Evolutionary conservation across 2,329 filamentous ascomycete species (phyloP), one percentile per base, ranked within the genome.

Genomic region (Chaetomiaceae sp.): DNA sequence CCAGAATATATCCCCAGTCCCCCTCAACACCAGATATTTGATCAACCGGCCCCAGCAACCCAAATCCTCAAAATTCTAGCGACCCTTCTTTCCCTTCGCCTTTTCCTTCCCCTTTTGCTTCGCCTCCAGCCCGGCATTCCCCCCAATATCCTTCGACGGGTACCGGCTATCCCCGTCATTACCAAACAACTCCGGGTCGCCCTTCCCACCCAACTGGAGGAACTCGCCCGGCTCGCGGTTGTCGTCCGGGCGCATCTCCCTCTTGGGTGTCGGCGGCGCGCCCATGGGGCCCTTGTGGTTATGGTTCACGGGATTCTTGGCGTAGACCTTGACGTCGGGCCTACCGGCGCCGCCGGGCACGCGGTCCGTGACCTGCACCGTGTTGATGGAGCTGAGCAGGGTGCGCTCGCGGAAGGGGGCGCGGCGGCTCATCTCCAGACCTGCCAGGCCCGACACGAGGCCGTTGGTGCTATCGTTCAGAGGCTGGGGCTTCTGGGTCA

Each of bases 401-500:
- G 93, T 99, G 42, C 93, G 83, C 70, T 97, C 88, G 13, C 93
- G 83, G 21, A 79, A 74, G 0, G 89, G 71, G 56, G 91, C 93
- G 57, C 92, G 83, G 60, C 86, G 87, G 21, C 86, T 83, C 65
- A 99, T 91, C 59, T 93, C 89, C 9, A 99, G 78, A 10, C 81
- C 79, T 20, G 82, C 83, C 59, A 99, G 81, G 27, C 87, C 90
- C n/a, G 88, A 88, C 0, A 93, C 91, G 19, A 99, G 77, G 5
- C 92, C 91, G 63, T 95, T 90, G 14, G 91, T 96, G 69, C 90
- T 96, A 70, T 96, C 92, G 55, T 83, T 84, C 25, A 85, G 75
- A 54, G 77, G 83, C 31, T 80, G 73, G 13, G 66, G 57, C 35
- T 71, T 78, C 56, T 82, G 77, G 0, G 82, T 89, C 48, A 89